Base-by-base conservation (phyloP, 345 rosid genomes). In the Boechera divaricarpa region DNA sequence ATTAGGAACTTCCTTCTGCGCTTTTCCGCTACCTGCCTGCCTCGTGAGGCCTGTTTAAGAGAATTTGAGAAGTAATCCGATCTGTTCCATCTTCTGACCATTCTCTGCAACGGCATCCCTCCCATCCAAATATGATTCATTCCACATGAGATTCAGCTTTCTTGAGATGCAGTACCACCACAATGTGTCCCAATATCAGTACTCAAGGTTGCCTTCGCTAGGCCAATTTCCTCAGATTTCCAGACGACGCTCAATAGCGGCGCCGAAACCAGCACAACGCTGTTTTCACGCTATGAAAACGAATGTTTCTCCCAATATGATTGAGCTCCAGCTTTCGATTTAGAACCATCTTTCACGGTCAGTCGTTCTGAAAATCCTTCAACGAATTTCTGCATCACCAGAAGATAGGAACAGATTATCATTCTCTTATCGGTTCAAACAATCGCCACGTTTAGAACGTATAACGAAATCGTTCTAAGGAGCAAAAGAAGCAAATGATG, bases 61-160 rank as follows among this genome's bases (percentile, higher is more conserved):
- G 87, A 90, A 77, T 86, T 85, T 39, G 84, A 61, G 86, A 85
- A 69, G 77, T 82, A 45, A 80, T 83, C 49, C 67, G 89, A 57
- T 83, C 88, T 12, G 75, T 83, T 55, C 82, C 90, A 64, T 80
- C 86, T 3, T 89, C 90, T 1, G 57, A 55, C 82, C 87, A 77
- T 68, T 61, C 44, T 87, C 85, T 21, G 31, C n/a, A n/a, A n/a
- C 41, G 57, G 63, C 65, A 53, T 62, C 63, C 42, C 77, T 81
- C 51, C 86, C 89, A 69, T 84, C 84, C 69, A 77, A 73, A 79
- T 83, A 87, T 15, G 88, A 79, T 57, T 76, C 80, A 82, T 85
- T 82, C 52, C 95, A n/a, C 97, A 24, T 85, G 84, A 56, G 99
- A 95, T 57, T 74, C 86, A 67, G 93, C 87, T 78, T 89, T 95